Evolutionary conservation across 1,139 yeast genomes (phyloP), one percentile per base, ranked within the genome.

Genomic region (Casaregolazyma suthepensis): DNA sequence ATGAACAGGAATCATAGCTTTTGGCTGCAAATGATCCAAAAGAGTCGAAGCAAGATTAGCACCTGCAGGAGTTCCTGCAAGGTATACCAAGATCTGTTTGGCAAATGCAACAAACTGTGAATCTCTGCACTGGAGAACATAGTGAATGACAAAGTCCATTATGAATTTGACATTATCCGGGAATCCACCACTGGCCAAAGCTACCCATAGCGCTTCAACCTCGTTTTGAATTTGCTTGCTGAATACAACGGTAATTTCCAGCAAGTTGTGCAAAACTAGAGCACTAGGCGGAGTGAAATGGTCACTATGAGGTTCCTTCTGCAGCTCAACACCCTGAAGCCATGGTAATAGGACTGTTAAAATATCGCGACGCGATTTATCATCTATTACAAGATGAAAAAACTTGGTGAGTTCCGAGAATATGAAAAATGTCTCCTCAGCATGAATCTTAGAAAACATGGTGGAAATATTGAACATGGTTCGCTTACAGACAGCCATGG

Each of bases 121-220:
- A 60, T 85, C 88, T 57, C 87, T 81, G 53, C 86, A 76, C 46
- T 83, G 83, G 53, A 91, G 73, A 46, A 96, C 85, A 46, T 83
- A 81, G 35, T 75, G 76, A 50, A 89, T 75, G 43, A 90, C 74
- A 63, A 82, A 93, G 48, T 84, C 87, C 62, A 88, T 70, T 18
- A 90, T 86, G 7, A 81, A 82, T 54, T 83, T 83, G 40, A 85
- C 84, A 63, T 93, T 91, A 10, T 76, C 77, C 10, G 82, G 77
- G 42, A 80, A 79, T n/a, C 76, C 74, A 3, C 85, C 85, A 52
- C 82, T 82, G 1, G 95, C 96, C 42, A 93, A 74, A 0, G 97
- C 94, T 3, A 87, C 89, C 99, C 99, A 94, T 42, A 93, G 70
- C 0, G 96, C 95, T 66, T 91, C 98, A 9, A 93, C 88, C 62